A percentile compares a stretch with the other conserved stretches of the same genome.
These are phyloP conservation scores for Marvania coccoides DNA, from an alignment of 139 green algal genomes.

Conservation along the genomic window DNA sequence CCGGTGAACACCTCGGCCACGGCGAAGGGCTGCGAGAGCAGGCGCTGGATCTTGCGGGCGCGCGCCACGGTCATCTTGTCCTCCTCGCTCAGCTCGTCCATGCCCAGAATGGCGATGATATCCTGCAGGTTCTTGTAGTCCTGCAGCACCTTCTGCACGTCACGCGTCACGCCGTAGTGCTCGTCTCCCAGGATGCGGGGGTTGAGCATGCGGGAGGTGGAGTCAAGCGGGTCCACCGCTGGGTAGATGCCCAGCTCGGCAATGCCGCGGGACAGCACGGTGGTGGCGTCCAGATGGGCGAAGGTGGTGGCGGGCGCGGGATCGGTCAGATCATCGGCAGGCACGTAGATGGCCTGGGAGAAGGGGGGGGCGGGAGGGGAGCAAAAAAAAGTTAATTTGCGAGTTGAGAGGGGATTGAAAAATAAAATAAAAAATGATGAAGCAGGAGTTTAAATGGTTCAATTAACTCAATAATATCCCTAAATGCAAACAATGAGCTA, in stretches of 20 bases:
- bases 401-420: no score
- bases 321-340: slow-evolving; percentile 97
- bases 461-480: no score
- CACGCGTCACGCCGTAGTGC: slow-evolving; percentile 92
- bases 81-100: slow-evolving; percentile 99
- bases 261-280: slow-evolving; percentile 95
- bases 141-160: slow-evolving; percentile 97
- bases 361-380: not conserved
- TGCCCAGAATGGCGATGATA: slow-evolving; percentile 99
- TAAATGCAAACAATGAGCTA: not conserved
- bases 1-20: slow-evolving; percentile 99
- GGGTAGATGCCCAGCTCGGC: slow-evolving; percentile 99
- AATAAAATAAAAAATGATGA: no score
- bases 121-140: slow-evolving; percentile 98
- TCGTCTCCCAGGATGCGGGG: slow-evolving; percentile 89
- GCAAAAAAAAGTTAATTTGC: no score
- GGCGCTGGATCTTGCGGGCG: slow-evolving; percentile 98
- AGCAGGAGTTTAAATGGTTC: no score
- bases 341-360: slow-evolving; percentile 96
- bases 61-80: slow-evolving; percentile 98
- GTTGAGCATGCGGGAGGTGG: slow-evolving; percentile 95
- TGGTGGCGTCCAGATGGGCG: slow-evolving; percentile 97
- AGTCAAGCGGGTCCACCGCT: slow-evolving; percentile 98
- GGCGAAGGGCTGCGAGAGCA: slow-evolving; percentile 97
- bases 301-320: slow-evolving; percentile 97